Conservation (phyloP, 2,329 filamentous ascomycete species). For the Sporothrix variecibatus region DNA sequence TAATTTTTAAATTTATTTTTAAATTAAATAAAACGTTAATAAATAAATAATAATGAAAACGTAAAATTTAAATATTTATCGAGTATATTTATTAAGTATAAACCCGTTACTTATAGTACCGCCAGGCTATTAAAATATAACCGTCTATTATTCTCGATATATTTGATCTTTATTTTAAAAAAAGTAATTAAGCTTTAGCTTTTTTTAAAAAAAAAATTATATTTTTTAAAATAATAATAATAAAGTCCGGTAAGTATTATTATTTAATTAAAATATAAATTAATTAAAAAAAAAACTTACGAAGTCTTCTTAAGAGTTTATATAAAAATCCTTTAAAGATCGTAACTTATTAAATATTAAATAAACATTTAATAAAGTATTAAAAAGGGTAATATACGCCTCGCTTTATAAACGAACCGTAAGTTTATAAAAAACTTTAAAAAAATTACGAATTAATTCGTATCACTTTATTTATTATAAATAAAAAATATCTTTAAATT, state of each 20-base stretch:
- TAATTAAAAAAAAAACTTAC: not conserved
- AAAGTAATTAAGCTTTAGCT: not conserved
- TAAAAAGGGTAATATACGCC: no score
- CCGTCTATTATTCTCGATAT: not conserved
- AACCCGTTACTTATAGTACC: not conserved
- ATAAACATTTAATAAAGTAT: no score
- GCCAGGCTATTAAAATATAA: not conserved
- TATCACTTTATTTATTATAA: no score
- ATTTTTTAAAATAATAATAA: not conserved
- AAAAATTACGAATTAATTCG: not conserved
- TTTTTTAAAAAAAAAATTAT: not conserved
- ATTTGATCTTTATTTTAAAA: slow-evolving; percentile 1
- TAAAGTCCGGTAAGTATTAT: not conserved
- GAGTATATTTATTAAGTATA: not conserved
- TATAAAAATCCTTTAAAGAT: no score
- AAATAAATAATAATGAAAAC: not conserved
- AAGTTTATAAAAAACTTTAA: no score
- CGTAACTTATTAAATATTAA: no score
- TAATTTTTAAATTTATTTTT: not conserved
- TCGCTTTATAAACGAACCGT: no score
- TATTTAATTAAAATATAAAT: not conserved
- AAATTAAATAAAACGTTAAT: not conserved
- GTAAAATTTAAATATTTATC: not conserved
- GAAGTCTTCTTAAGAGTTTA: not conserved
- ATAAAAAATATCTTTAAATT: not conserved